Base-by-base conservation (phyloP, 2,329 filamentous ascomycete species). In the Ceratocystis harringtonii region DNA sequence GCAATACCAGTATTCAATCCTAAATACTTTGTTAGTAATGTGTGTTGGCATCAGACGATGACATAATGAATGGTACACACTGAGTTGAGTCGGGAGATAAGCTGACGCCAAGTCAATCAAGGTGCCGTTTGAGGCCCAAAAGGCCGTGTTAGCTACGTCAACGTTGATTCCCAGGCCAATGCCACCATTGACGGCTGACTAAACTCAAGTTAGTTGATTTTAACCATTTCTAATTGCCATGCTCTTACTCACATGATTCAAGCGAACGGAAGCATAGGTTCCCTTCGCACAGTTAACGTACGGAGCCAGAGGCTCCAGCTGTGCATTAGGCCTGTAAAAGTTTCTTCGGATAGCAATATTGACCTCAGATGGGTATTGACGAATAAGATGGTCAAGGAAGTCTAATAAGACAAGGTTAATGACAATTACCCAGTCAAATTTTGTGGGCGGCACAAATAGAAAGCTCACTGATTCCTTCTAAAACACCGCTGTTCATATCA, bases 141-240 rank as follows among this genome's bases (percentile, higher is more conserved):
- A 99, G 12, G 88, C 89, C 0, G 90, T 89, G 72, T 97, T 96
- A 66, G 92, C 87, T 36, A 96, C 88, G 71, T 99, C 92, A 10
- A 95, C 84, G 70, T 96, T 97, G 72, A 99, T 78, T 0, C 88
- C 84, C 5, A 97, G 79, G 7, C 83, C 84, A 30, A 83, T 81
- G 41, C 82, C 80, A 1, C 78, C 75, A 66, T 68, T 52, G 28
- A 36, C 36, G 5, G 63, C 48, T 4, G 65, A 64, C 65, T 67
- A 44, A 12, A 57, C 22, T 10, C 3, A 15, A 28, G 36, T 67
- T 62, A 67, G 62, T 36, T 25, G 12, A 28, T 36, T 32, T 32
- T 5, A 3, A 36, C 8, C 30, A 28, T 6, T 7, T 44, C 7
- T 5, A 28, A 12, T 1, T 25, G 30, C 19, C 17, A 30, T 36